Evolutionary conservation across 2,329 filamentous ascomycete genomes (phyloP).

Genomic region (Arachnomyces sp.): DNA sequence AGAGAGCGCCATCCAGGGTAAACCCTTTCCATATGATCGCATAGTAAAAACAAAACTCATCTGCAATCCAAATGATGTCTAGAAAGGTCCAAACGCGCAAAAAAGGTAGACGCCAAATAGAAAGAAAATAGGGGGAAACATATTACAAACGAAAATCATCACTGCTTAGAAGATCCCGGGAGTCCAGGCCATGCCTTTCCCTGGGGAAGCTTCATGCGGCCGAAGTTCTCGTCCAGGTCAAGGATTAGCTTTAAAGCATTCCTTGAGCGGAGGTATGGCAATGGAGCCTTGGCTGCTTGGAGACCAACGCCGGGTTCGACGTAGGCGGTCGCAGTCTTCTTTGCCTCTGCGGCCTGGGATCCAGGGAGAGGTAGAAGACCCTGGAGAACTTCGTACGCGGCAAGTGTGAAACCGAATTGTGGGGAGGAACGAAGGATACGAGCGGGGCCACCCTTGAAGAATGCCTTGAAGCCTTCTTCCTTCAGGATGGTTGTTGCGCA

Average conservation of each 20-base stretch:
- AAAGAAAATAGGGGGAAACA: no score
- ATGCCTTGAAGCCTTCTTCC: constrained; percentile 90
- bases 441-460: constrained; percentile 97
- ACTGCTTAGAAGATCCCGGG: constrained; percentile 9
- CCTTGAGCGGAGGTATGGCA: constrained; percentile 63
- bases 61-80: no score
- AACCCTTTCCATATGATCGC: no score
- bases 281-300: constrained; percentile 53
- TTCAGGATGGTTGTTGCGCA: constrained; percentile 73
- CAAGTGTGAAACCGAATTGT: constrained; percentile 96
- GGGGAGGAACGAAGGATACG: constrained; percentile 91
- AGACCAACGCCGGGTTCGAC: constrained; percentile 57
- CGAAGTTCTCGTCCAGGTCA: constrained; percentile 90
- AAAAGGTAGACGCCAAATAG: no score
- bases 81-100: no score
- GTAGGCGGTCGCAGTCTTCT: constrained; percentile 46
- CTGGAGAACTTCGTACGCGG: constrained; percentile 88
- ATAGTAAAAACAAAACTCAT: no score
- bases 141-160: constrained; percentile 1
- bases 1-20: no score
- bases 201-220: constrained; percentile 55
- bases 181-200: constrained; percentile 25
- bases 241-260: constrained; percentile 95
- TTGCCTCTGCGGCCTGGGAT: constrained; percentile 40
- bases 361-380: constrained; percentile 71